Conservation (phyloP, 768 basidiomycete genomes). For the Royoungia palumana region DNA sequence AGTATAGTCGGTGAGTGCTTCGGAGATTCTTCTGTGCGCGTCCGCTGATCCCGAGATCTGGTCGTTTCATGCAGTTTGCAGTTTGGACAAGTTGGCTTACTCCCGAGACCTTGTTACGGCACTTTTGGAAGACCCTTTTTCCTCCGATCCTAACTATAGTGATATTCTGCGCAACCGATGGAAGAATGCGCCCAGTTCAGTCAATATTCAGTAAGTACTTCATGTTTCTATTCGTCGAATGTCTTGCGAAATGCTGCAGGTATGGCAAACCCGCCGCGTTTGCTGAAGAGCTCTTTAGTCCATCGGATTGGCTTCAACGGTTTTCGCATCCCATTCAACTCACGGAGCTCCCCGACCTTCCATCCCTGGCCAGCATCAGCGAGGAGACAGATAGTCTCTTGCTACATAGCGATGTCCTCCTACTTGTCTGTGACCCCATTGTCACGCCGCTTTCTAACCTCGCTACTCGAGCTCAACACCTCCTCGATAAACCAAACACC, state of each 20-base stretch:
- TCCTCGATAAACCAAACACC: constrained; percentile 38
- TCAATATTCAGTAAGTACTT: constrained; percentile 27
- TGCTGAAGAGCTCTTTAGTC: constrained; percentile 34
- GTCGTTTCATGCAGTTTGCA: constrained; percentile 47
- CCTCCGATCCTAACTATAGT: constrained; percentile 45
- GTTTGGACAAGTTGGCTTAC: constrained; percentile 51
- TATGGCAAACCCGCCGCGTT: constrained; percentile 22
- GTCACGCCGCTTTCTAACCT: constrained; percentile 46
- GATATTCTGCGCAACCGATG: constrained; percentile 49
- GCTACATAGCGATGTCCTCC: constrained; percentile 54
- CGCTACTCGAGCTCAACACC: constrained; percentile 14
- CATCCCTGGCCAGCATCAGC: constrained; percentile 13
- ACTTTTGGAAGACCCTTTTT: constrained; percentile 67
- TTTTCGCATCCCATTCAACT: constrained; percentile 51
- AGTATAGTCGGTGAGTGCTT: constrained; percentile 47
- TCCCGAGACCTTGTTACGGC: constrained; percentile 63
- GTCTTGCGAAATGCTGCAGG: constrained; percentile 8
- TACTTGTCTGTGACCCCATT: constrained; percentile 62
- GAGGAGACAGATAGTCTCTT: constrained; percentile 18
- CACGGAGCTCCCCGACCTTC: constrained; percentile 34
- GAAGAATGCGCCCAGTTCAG: constrained; percentile 30
- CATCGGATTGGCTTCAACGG: constrained; percentile 55
- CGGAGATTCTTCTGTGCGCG: neutral
- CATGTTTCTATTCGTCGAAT: neutral
- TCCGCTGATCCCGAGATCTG: constrained; percentile 1